Base-by-base conservation (phyloP, 331 rosid genomes). In the Cydonia oblonga region DNA sequence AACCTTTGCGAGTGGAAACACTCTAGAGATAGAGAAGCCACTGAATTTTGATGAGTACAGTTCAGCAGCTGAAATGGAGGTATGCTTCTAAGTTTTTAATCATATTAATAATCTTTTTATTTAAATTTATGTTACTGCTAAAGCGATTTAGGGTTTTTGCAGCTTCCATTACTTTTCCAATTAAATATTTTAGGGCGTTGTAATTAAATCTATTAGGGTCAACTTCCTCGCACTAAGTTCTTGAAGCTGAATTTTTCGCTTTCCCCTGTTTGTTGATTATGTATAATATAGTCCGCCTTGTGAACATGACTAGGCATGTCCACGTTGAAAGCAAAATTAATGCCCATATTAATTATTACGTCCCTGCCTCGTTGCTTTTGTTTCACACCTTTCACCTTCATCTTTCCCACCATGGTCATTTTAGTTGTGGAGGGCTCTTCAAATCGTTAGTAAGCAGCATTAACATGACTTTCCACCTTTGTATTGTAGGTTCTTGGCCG, bases 401-500 rank as follows among this genome's bases (percentile, higher is more conserved):
- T 33, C 22, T 15, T 6, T 14, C 3, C n/a, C 40, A 29, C 26
- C 42, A 1, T 57, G 58, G 11, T 44, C 28, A 20, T 25, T 30
- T 29, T 38, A 40, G 44, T 28, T 42, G 0, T 22, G 25, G 74
- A 16, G 28, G 15, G 16, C 25, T 4, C 28, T 16, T 76, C 1
- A 60, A 60, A 62, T 25, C 69, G 19, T 52, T 5, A 15, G 54
- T 26, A 23, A 30, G 54, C 64, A 56, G 7, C 46, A 56, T 13
- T 60, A 26, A 33, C 42, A 9, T 70, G 15, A 24, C 12, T 4
- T 66, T 70, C 58, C 14, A 6, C 44, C 11, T 61, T 44, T 26
- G 74, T 33, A 52, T 76, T 29, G 23, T 82, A 95, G 99, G 86
- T 69, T 78, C 86, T 91, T 73, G 99, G 99, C 75, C 23, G 87